Evolutionary conservation across 2,329 filamentous ascomycete genomes (phyloP).

Genomic region (Gremmenia infestans): DNA sequence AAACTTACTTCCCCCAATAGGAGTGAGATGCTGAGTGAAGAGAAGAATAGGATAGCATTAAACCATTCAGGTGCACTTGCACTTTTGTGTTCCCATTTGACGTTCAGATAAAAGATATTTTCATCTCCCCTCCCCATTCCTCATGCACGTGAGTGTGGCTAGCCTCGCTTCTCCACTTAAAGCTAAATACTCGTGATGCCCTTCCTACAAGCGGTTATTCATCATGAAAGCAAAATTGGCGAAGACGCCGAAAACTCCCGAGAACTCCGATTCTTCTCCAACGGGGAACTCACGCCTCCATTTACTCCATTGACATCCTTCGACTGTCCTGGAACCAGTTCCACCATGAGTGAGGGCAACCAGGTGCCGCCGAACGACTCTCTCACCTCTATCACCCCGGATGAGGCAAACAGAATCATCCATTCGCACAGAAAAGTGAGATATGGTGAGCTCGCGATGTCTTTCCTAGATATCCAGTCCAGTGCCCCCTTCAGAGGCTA

Average conservation of each 20-base stretch:
- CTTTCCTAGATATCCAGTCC: background rate
- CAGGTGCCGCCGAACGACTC: constrained; percentile 9
- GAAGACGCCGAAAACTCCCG: background rate
- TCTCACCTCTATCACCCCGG: constrained; percentile 34
- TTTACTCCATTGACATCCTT: constrained; percentile 1
- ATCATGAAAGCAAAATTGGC: no score
- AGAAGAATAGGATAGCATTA: no score
- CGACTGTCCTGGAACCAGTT: constrained; percentile 5
- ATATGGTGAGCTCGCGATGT: constrained; percentile 49
- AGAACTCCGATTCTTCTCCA: constrained; percentile 16
- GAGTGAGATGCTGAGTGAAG: no score
- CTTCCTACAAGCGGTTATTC: no score
- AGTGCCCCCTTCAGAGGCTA: background rate
- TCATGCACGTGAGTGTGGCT: no score
- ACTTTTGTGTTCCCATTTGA: no score
- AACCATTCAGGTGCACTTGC: no score
- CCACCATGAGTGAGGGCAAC: constrained; percentile 19
- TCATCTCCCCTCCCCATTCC: no score
- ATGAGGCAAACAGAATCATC: constrained; percentile 64
- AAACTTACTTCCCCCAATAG: no score
- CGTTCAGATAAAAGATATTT: no score
- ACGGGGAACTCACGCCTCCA: constrained; percentile 1
- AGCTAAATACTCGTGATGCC: no score
- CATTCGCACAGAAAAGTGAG: constrained; percentile 65
- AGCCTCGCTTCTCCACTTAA: no score